Percentiles rank a stretch among this genome's conserved stretches.
phyloP scores from a whole-genome alignment of 306 rosid genomes.

The Vigna mungo region DNA sequence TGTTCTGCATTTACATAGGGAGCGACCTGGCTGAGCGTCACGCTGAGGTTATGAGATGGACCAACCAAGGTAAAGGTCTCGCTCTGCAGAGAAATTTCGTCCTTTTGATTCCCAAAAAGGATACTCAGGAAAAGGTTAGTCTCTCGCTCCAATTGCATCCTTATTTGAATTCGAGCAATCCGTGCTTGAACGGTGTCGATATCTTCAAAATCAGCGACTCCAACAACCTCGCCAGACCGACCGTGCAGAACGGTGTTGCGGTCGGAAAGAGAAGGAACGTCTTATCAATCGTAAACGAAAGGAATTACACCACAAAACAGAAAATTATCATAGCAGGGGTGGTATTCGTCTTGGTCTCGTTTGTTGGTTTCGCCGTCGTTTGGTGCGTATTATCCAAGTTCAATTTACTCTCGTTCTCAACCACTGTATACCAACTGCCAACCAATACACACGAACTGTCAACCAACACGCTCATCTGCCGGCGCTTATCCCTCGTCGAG shows the following conservation, averaged over 20 bases:
- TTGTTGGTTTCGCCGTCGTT: background rate
- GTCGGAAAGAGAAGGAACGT: no score
- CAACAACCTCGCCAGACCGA: constrained; percentile 49
- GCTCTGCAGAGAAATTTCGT: constrained; percentile 43
- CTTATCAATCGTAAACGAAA: no score
- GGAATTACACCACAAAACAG: background rate
- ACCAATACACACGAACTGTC: background rate
- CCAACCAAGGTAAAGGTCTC: background rate
- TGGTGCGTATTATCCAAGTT: background rate
- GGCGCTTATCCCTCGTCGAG: constrained; percentile 40
- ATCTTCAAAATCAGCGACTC: constrained; percentile 55
- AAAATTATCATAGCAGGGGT: background rate
- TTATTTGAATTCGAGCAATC: background rate
- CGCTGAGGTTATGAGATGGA: constrained; percentile 40
- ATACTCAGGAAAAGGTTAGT: background rate
- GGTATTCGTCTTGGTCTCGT: background rate
- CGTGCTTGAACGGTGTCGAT: constrained; percentile 56
- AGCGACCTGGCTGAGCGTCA: background rate
- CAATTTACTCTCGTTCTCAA: constrained; percentile 36
- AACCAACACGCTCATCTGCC: constrained; percentile 15
- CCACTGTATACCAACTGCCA: constrained; percentile 5
- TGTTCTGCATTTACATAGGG: constrained; percentile 45
- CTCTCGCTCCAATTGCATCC: constrained; percentile 41
- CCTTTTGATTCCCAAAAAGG: background rate
- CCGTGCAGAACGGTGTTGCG: background rate